These are phyloP conservation scores for Wilhelminamyces savonicus DNA, from an alignment of 805 yeast species.

Conservation along the genomic window DNA sequence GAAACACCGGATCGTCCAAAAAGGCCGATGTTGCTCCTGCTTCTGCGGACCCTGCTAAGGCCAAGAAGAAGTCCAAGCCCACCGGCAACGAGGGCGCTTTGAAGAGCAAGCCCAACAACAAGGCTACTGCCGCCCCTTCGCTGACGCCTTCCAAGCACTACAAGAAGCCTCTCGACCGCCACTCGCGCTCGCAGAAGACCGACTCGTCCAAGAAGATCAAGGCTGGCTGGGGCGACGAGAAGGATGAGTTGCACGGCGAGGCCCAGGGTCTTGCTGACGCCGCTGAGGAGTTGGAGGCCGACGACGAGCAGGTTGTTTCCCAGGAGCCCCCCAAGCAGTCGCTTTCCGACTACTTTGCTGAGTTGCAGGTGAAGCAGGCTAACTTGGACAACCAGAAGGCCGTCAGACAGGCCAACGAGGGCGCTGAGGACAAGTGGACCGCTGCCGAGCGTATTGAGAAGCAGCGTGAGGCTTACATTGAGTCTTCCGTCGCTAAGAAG, in stretches of 20 bases:
- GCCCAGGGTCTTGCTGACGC: constrained; percentile 41
- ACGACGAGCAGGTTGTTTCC: constrained; percentile 22
- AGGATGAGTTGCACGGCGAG: constrained; percentile 62
- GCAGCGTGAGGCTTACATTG: constrained; percentile 54
- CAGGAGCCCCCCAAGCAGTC: constrained; percentile 57
- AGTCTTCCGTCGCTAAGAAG: constrained; percentile 61
- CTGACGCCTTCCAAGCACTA: constrained; percentile 48
- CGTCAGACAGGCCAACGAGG: constrained; percentile 51
- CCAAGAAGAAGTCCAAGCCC: constrained; percentile 65
- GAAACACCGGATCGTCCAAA: constrained; percentile 78
- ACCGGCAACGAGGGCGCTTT: constrained; percentile 88
- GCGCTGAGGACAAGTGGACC: constrained; percentile 46
- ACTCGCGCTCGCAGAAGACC: constrained; percentile 73
- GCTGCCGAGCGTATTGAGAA: constrained; percentile 59
- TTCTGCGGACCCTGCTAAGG: constrained; percentile 73
- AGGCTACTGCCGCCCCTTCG: constrained; percentile 53
- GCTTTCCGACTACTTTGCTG: constrained; percentile 81
- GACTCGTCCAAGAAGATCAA: constrained; percentile 80
- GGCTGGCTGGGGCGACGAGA: constrained; percentile 82
- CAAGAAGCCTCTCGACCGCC: constrained; percentile 73
- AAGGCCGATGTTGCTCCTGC: constrained; percentile 80
- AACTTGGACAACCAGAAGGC: constrained; percentile 31
- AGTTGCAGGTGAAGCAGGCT: constrained; percentile 43
- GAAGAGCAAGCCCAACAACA: constrained; percentile 58
- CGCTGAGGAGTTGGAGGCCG: constrained; percentile 30